These are phyloP conservation scores for Kitagawia praeruptora DNA, from an alignment of 129 eudicot species.

Conservation along the genomic window DNA sequence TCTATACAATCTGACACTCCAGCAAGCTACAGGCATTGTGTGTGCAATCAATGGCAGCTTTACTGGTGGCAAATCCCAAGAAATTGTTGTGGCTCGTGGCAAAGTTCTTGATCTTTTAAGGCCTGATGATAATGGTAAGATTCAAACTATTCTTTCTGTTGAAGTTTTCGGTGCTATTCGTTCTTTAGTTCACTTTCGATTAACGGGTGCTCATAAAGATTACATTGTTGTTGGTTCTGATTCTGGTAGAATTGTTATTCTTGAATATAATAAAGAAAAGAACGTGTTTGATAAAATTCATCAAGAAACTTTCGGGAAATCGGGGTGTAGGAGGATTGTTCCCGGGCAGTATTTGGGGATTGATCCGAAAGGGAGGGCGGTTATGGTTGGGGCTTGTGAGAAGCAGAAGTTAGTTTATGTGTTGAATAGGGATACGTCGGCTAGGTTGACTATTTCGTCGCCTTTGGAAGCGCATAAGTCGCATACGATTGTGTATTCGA, in stretches of 20 bases:
- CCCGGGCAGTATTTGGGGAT: slow-evolving; percentile 95
- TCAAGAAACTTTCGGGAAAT: slow-evolving; percentile 90
- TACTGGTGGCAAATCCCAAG: slow-evolving; percentile 84
- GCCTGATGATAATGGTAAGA: slow-evolving; percentile 95
- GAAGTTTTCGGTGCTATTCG: slow-evolving; percentile 85
- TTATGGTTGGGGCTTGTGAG: slow-evolving; percentile 92
- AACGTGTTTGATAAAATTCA: slow-evolving; percentile 77
- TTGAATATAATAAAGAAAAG: slow-evolving; percentile 80
- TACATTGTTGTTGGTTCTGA: slow-evolving; percentile 83
- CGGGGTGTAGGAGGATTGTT: slow-evolving; percentile 87
- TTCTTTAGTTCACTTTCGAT: slow-evolving; percentile 76
- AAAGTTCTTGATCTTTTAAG: slow-evolving; percentile 81
- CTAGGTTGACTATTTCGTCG: slow-evolving; percentile 86
- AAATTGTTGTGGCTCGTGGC: slow-evolving; percentile 88
- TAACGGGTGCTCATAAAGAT: slow-evolving; percentile 85
- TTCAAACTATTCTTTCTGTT: slow-evolving; percentile 81
- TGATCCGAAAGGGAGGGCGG: slow-evolving; percentile 95
- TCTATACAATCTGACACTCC: slow-evolving; percentile 77
- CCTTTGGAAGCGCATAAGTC: slow-evolving; percentile 96
- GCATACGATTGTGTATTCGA: slow-evolving; percentile 63
- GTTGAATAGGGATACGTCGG: slow-evolving; percentile 75
- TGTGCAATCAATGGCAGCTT: slow-evolving; percentile 91
- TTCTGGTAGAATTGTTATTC: slow-evolving; percentile 59
- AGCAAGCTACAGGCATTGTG: slow-evolving; percentile 79
- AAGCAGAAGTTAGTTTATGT: slow-evolving; percentile 96